Evolutionary conservation across 495 filamentous ascomycete genomes (phyloP), one percentile per base, ranked within the genome.

Genomic region (Neurospora tetraspora): DNA sequence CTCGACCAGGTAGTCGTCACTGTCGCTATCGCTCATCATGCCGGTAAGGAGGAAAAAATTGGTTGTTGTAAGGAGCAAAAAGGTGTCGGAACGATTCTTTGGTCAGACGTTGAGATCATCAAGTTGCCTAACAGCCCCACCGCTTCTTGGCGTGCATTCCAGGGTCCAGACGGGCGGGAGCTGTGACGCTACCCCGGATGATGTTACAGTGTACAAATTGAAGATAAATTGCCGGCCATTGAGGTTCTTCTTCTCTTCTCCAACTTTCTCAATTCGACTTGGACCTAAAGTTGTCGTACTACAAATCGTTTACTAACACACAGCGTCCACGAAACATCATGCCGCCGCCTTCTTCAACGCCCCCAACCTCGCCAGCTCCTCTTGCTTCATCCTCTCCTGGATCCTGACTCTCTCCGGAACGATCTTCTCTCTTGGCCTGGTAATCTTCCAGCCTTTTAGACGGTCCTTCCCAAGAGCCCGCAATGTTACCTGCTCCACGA

Each of bases 401-500:
- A 84, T 80, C 38, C 78, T 75, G 38, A 86, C 71, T 45, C 85
- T 74, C 69, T 83, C 78, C 1, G 84, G 82, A 1, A 83, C 74
- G 4, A 85, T 79, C 5, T 47, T 47, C 73, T 89, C 86, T 68
- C 90, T 82, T 37, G 84, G 81, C 7, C 77, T 84, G 34, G 83
- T 84, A 68, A 90, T 89, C 81, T 84, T 87, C 91, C 91, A 93
- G 7, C 86, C 90, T 18, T 75, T 68, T 69, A 93, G 74, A 23
- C 85, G 82, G 39, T 89, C 86, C 75, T 84, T 85, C 4, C 90
- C 89, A 38, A 93, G 79, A 12, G 85, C 85, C 27, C 76, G 81
- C 74, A 93, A 80, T 6, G 92, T 93, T 77, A 90, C 90, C 74
- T 77, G 81, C 80, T 93, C 91, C 0, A 93, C 90, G n/a, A 91